These are phyloP conservation scores for Geosmithia putterillii DNA, from an alignment of 2,329 filamentous ascomycete species.

Conservation along the genomic window DNA sequence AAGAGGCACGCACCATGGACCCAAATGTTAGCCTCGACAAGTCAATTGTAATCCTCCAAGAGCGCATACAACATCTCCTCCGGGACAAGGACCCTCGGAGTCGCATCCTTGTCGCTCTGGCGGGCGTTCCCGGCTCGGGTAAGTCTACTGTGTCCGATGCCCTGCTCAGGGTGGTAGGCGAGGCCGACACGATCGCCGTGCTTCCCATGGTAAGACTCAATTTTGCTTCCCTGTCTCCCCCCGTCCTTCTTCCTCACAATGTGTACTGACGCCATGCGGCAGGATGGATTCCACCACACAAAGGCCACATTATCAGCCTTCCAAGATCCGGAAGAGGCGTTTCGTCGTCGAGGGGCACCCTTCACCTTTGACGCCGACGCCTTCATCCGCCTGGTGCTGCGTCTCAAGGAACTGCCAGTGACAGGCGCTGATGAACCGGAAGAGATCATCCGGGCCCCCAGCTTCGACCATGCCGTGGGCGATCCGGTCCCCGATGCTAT, in stretches of 20 bases:
- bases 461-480: slow-evolving; percentile 37
- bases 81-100: neutral
- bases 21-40: neutral
- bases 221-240: neutral
- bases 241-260: neutral
- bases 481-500: slow-evolving; percentile 23
- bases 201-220: slow-evolving; percentile 12
- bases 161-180: slow-evolving; percentile 7
- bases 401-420: slow-evolving; percentile 10
- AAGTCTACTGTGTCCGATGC: slow-evolving; percentile 3
- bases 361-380: slow-evolving; percentile 16
- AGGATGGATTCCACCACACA: slow-evolving; percentile 18
- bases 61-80: neutral
- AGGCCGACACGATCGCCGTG: slow-evolving; percentile 6
- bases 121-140: slow-evolving; percentile 2
- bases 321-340: slow-evolving; percentile 10
- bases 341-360: slow-evolving; percentile 14
- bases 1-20: neutral
- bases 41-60: neutral
- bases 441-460: slow-evolving; percentile 17
- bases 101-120: slow-evolving; percentile 1
- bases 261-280: neutral
- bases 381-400: slow-evolving; percentile 10
- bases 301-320: slow-evolving; percentile 9
- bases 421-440: slow-evolving; percentile 8